phyloP scores from a whole-genome alignment of 2,329 filamentous ascomycete genomes.

The Colletotrichum sp. region DNA sequence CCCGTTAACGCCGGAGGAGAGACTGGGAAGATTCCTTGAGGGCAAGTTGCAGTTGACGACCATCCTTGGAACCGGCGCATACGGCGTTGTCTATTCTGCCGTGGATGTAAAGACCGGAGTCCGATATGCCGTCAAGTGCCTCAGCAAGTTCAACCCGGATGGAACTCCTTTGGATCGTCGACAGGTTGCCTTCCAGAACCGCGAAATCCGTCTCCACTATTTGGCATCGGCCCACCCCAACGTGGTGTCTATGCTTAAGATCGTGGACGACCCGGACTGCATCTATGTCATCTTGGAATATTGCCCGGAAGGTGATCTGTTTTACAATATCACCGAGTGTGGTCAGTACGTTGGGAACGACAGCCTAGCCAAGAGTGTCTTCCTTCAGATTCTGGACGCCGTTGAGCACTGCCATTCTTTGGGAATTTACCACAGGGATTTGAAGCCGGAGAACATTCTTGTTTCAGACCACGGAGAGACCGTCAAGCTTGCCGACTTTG shows the following conservation, averaged over 20 bases:
- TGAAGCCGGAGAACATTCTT: constrained; percentile 98
- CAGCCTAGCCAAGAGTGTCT: constrained; percentile 82
- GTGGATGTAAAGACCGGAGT: constrained; percentile 81
- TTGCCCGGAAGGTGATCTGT: constrained; percentile 95
- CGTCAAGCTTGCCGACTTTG: constrained; percentile 97
- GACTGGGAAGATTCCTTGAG: constrained; percentile 83
- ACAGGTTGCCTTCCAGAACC: constrained; percentile 88
- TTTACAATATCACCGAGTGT: constrained; percentile 95
- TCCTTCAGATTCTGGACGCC: constrained; percentile 95
- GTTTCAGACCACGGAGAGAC: constrained; percentile 88
- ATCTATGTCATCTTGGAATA: constrained; percentile 97
- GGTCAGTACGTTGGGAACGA: constrained; percentile 95
- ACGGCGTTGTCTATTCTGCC: constrained; percentile 94
- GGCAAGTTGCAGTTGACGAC: constrained; percentile 82
- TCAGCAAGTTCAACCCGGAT: constrained; percentile 85
- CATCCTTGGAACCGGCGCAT: constrained; percentile 91
- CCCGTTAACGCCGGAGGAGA: constrained; percentile 77
- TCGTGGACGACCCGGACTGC: constrained; percentile 89
- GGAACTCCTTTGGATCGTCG: constrained; percentile 77
- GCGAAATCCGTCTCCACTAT: constrained; percentile 92
- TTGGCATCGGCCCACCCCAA: constrained; percentile 88
- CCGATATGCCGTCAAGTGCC: constrained; percentile 93
- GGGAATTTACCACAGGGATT: constrained; percentile 95
- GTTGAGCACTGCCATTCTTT: constrained; percentile 92
- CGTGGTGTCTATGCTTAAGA: constrained; percentile 91